These are phyloP conservation scores for Daucus carota DNA, from an alignment of 129 eudicot genomes.

Conservation along the genomic window DNA sequence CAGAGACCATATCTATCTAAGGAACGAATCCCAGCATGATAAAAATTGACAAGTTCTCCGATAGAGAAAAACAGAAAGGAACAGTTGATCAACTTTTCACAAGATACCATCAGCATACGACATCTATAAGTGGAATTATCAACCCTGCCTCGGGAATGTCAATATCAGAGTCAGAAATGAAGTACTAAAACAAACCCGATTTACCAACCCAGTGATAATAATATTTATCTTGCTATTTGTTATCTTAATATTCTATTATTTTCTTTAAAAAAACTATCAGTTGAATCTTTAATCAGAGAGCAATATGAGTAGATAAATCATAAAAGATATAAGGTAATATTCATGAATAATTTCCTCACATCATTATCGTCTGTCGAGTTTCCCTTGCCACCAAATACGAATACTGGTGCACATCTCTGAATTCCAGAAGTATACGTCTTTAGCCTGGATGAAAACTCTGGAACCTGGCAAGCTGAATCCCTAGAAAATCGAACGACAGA, in stretches of 20 bases:
- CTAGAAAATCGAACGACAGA: slow-evolving; percentile 14
- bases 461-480: slow-evolving; percentile 19
- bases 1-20: neutral
- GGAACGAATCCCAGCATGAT: neutral
- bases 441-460: slow-evolving; percentile 15
- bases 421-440: too few species aligned
- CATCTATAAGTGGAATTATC: neutral
- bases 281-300: neutral
- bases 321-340: neutral
- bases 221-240: neutral
- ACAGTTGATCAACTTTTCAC: neutral
- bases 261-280: too few species aligned
- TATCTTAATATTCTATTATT: neutral
- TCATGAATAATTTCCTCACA: slow-evolving; percentile 29
- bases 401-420: slow-evolving; percentile 35
- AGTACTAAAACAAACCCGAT: neutral
- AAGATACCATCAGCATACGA: neutral
- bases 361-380: slow-evolving; percentile 34
- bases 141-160: neutral
- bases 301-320: neutral
- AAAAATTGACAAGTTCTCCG: neutral
- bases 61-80: neutral
- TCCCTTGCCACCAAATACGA: slow-evolving; percentile 61
- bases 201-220: neutral
- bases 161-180: neutral